A percentile compares a stretch with the other conserved stretches of the same genome.
Conservation (phyloP, 2,329 filamentous ascomycete genomes). For the Zelopaecilomyces penicillatus region DNA sequence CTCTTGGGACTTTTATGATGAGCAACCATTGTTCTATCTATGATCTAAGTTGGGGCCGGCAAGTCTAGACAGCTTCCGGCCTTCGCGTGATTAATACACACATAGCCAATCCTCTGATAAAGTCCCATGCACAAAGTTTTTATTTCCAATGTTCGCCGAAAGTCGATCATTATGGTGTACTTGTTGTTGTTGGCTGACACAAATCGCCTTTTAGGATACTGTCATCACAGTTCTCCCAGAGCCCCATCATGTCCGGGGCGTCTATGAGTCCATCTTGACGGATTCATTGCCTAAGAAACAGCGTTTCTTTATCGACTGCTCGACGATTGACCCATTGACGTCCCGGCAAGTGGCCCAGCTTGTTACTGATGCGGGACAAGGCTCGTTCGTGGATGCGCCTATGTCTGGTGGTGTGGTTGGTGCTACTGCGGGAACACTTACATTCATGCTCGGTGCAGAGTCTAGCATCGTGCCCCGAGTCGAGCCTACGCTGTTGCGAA, state of each 20-base stretch:
- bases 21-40: conserved; percentile 36
- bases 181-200: conserved; percentile 6
- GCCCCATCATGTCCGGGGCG: conserved; percentile 74
- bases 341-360: conserved; percentile 68
- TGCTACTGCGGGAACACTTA: conserved; percentile 76
- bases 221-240: conserved; percentile 87
- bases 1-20: conserved; percentile 10
- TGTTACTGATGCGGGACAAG: conserved; percentile 56
- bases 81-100: conserved; percentile 55
- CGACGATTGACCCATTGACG: conserved; percentile 86
- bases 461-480: conserved; percentile 52
- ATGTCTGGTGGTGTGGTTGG: conserved; percentile 97
- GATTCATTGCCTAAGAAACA: conserved; percentile 42
- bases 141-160: not conserved
- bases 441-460: conserved; percentile 86
- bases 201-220: conserved; percentile 51
- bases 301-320: conserved; percentile 88
- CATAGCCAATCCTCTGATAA: conserved; percentile 54
- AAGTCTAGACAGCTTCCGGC: conserved; percentile 27
- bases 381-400: conserved; percentile 83
- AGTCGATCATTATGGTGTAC: not conserved
- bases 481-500: conserved; percentile 62
- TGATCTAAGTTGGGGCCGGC: conserved; percentile 67
- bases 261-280: conserved; percentile 69
- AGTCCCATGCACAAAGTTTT: not conserved